These are phyloP conservation scores for Wickerhamiella azyma DNA, from an alignment of 805 yeast genomes.

Conservation along the genomic window DNA sequence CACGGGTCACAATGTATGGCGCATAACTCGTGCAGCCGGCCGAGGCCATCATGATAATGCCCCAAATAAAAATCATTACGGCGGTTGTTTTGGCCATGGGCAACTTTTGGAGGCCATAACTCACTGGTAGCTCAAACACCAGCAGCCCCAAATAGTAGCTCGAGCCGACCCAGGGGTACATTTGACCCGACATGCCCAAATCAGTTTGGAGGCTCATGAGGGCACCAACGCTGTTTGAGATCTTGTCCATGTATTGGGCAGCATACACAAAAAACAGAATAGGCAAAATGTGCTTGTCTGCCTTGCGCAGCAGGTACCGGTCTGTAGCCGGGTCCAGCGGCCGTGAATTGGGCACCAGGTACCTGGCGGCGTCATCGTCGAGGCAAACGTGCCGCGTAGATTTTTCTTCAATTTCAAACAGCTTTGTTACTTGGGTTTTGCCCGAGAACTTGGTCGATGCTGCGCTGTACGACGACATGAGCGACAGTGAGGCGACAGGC, in stretches of 20 bases:
- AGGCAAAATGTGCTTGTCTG: slow-evolving; percentile 39
- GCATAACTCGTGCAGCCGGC: slow-evolving; percentile 33
- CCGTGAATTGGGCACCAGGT: background rate
- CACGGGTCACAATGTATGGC: slow-evolving; percentile 33
- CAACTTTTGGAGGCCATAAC: slow-evolving; percentile 36
- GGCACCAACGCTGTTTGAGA: slow-evolving; percentile 37
- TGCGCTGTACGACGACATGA: no score
- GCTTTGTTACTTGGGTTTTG: background rate
- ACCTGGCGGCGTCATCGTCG: slow-evolving; percentile 7
- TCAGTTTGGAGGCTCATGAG: slow-evolving; percentile 37
- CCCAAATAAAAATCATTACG: slow-evolving; percentile 33
- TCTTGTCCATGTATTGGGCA: slow-evolving; percentile 48
- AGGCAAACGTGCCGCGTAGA: background rate
- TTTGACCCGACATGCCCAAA: slow-evolving; percentile 32
- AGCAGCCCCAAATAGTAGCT: slow-evolving; percentile 53
- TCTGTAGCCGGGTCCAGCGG: background rate
- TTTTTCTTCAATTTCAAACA: background rate
- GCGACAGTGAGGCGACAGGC: no score
- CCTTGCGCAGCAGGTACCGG: slow-evolving; percentile 30
- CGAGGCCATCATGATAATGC: slow-evolving; percentile 32
- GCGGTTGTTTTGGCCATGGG: slow-evolving; percentile 42
- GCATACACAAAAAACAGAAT: slow-evolving; percentile 36
- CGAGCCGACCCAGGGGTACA: slow-evolving; percentile 38
- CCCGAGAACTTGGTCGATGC: no score
- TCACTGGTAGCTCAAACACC: slow-evolving; percentile 38